Conservation (phyloP, 257 asterid species). For the Echites panduratus region DNA sequence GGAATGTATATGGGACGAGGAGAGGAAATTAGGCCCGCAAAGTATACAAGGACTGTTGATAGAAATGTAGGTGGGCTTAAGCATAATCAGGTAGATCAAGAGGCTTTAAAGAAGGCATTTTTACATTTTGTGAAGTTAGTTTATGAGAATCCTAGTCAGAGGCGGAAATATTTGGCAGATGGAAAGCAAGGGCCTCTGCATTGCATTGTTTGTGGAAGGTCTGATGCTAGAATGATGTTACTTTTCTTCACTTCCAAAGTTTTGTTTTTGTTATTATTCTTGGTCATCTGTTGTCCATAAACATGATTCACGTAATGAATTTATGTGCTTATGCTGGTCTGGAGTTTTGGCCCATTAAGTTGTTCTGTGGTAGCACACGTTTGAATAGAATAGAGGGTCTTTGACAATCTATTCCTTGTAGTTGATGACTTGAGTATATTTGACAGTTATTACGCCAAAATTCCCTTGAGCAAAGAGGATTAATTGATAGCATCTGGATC, state of each 20-base stretch:
- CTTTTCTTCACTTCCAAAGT: constrained; percentile 2
- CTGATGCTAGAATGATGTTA: constrained; percentile 30
- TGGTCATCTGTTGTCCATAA: neutral
- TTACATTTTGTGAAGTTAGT: constrained; percentile 61
- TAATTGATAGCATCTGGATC: neutral
- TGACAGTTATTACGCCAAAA: neutral
- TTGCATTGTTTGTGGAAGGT: constrained; percentile 79
- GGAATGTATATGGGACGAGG: constrained; percentile 32
- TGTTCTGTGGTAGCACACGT: neutral
- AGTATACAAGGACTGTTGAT: constrained; percentile 45
- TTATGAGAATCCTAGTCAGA: constrained; percentile 54
- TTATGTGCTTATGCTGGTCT: neutral
- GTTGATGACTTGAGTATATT: neutral
- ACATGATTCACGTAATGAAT: neutral
- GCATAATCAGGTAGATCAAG: constrained; percentile 61
- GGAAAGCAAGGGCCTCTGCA: constrained; percentile 70
- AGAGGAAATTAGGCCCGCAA: constrained; percentile 51
- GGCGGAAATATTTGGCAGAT: constrained; percentile 55
- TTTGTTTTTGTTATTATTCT: constrained; percentile 3
- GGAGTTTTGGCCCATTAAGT: neutral
- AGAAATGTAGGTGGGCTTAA: constrained; percentile 35
- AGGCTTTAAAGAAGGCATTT: constrained; percentile 53
- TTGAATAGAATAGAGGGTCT: neutral
- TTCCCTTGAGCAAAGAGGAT: neutral
- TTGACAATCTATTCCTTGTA: too few relatives aligned